These are phyloP conservation scores for Boletus subcaerulescens DNA, from an alignment of 768 basidiomycete species.

Conservation along the genomic window DNA sequence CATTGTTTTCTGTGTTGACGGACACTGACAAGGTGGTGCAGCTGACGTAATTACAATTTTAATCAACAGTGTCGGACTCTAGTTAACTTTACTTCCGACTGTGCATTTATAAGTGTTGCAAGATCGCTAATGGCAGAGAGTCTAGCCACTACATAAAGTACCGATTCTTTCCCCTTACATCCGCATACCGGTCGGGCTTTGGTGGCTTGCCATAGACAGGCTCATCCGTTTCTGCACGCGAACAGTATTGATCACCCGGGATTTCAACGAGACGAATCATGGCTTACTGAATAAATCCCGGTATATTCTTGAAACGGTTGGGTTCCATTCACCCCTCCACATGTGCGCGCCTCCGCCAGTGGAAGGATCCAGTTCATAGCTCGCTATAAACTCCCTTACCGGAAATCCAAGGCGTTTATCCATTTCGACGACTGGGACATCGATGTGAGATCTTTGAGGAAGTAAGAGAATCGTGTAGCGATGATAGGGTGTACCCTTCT, in stretches of 20 bases:
- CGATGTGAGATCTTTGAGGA: conserved; percentile 52
- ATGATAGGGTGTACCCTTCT: conserved; percentile 85
- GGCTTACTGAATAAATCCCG: conserved; percentile 62
- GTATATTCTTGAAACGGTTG: conserved; percentile 64
- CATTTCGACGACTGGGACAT: conserved; percentile 46
- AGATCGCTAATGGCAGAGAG: too few species aligned
- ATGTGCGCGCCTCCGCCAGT: conserved; percentile 75
- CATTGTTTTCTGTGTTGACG: too few species aligned
- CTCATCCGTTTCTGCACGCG: conserved; percentile 20
- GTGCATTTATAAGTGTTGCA: too few species aligned
- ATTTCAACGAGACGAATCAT: not conserved
- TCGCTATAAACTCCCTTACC: conserved; percentile 57
- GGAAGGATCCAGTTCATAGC: conserved; percentile 51
- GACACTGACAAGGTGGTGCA: too few species aligned
- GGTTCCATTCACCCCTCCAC: conserved; percentile 79
- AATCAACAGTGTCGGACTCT: too few species aligned
- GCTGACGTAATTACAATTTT: too few species aligned
- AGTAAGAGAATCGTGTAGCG: conserved; percentile 80
- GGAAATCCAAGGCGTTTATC: conserved; percentile 58
- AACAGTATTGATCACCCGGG: not conserved
- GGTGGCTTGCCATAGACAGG: conserved; percentile 26
- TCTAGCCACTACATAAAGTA: conserved; percentile 20
- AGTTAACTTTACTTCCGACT: too few species aligned
- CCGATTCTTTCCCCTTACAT: conserved; percentile 28
- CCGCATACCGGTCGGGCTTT: conserved; percentile 31